Percentiles rank a stretch among this genome's conserved stretches.
phyloP scores from a whole-genome alignment of 176 grass and related monocot genomes.

The Triticum monococcum region DNA sequence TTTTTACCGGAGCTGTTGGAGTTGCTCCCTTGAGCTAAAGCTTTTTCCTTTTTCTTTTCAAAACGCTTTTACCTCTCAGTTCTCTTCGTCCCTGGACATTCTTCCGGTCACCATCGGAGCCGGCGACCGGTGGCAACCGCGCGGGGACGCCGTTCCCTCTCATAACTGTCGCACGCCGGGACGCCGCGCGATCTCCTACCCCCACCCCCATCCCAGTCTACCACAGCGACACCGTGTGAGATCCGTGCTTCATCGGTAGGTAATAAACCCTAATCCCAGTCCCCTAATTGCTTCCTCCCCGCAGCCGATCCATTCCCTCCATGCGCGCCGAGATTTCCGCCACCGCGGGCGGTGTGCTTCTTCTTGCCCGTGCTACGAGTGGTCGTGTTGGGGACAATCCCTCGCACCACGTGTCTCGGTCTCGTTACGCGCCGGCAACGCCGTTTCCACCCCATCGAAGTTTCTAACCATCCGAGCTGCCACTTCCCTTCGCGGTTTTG shows the following conservation, averaged over 20 bases:
- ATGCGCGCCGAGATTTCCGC: neutral
- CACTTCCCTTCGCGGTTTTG: neutral
- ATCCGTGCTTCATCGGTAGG: conserved; percentile 9
- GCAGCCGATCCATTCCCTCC: conserved; percentile 23
- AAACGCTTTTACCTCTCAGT: too few relatives aligned
- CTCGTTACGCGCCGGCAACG: neutral
- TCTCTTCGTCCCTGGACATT: neutral
- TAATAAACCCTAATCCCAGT: conserved; percentile 32
- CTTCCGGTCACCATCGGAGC: neutral
- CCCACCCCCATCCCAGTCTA: neutral
- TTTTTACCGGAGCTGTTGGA: too few relatives aligned
- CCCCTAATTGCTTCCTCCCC: neutral
- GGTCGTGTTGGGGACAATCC: neutral
- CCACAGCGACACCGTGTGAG: neutral
- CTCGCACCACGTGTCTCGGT: neutral
- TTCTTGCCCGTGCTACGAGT: neutral
- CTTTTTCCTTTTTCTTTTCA: too few relatives aligned
- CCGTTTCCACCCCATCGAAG: neutral
- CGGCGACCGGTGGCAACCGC: neutral
- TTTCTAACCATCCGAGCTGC: neutral
- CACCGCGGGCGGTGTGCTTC: neutral
- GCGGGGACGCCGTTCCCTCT: neutral
- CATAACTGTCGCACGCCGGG: neutral
- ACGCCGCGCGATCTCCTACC: neutral
- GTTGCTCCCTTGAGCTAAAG: too few relatives aligned